These are phyloP conservation scores for Fusarium haematococcum DNA, from an alignment of 2,329 filamentous ascomycete species.

Conservation along the genomic window DNA sequence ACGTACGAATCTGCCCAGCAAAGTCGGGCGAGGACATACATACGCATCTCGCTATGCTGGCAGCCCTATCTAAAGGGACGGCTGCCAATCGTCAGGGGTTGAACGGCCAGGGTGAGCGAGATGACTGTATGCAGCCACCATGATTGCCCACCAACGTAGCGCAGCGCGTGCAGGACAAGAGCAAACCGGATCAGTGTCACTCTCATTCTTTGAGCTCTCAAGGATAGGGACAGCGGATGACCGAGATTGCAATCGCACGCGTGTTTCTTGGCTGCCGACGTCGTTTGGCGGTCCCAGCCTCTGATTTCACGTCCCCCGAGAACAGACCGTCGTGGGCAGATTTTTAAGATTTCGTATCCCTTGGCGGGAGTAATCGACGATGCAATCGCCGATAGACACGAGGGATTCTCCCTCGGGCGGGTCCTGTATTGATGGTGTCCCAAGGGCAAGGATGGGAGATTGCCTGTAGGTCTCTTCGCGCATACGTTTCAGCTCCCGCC, in stretches of 20 bases:
- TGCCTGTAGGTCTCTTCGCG: conserved; percentile 5
- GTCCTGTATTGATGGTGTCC: conserved; percentile 14
- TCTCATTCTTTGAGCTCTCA: conserved; percentile 9
- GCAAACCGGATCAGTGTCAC: conserved; percentile 18
- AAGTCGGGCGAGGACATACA: conserved; percentile 8
- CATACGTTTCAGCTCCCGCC: conserved; percentile 35
- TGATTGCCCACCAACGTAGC: conserved; percentile 16
- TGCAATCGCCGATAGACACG: conserved; percentile 31
- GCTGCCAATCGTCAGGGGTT: conserved; percentile 18
- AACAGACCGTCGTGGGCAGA: conserved; percentile 28
- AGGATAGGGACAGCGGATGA: conserved; percentile 15
- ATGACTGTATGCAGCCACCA: conserved; percentile 31
- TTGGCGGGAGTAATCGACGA: conserved; percentile 24
- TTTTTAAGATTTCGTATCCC: conserved; percentile 27
- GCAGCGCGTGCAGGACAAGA: neutral
- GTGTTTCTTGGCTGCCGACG: neutral
- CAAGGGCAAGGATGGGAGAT: conserved; percentile 24
- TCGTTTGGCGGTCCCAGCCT: neutral
- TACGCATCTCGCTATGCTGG: neutral
- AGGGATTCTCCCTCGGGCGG: conserved; percentile 21
- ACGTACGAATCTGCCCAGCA: neutral
- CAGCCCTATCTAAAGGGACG: conserved; percentile 38
- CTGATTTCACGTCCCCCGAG: conserved; percentile 15
- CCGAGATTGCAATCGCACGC: conserved; percentile 20
- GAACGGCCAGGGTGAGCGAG: conserved; percentile 40